phyloP scores from a whole-genome alignment of 2,329 filamentous ascomycete genomes.

The Claviceps sp. region DNA sequence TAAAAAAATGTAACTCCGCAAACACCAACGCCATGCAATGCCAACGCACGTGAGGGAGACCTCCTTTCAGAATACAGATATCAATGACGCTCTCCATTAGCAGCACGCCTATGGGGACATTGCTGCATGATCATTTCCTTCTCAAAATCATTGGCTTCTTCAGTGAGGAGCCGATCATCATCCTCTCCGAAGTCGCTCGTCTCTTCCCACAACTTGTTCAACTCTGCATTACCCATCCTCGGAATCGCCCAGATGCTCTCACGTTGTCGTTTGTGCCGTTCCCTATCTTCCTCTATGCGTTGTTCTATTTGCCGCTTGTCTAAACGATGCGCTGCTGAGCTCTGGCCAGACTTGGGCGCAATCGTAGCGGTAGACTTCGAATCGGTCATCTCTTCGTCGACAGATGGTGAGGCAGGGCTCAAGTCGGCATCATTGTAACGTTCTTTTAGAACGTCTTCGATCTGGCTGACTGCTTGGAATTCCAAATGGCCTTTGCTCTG shows the following conservation, averaged over 20 bases:
- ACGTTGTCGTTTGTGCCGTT: conserved; percentile 79
- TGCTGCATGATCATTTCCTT: conserved; percentile 27
- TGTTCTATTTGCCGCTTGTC: conserved; percentile 90
- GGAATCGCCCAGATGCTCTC: conserved; percentile 90
- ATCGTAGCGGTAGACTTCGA: conserved; percentile 26
- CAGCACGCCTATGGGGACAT: conserved; percentile 24
- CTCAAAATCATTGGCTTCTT: conserved; percentile 48
- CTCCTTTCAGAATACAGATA: neutral
- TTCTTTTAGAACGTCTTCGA: conserved; percentile 72
- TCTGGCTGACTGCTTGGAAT: conserved; percentile 60
- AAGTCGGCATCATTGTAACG: conserved; percentile 53
- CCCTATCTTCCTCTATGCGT: conserved; percentile 89
- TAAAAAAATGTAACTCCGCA: conserved; percentile 6
- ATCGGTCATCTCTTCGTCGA: conserved; percentile 26
- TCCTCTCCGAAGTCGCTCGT: conserved; percentile 79
- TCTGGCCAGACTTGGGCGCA: conserved; percentile 22
- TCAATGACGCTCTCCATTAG: conserved; percentile 19
- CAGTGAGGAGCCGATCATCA: conserved; percentile 61
- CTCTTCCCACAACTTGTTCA: conserved; percentile 74
- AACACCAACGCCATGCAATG: conserved; percentile 10
- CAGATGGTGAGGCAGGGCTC: conserved; percentile 36
- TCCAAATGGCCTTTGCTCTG: conserved; percentile 60
- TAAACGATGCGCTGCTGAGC: conserved; percentile 29
- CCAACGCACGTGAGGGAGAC: neutral
- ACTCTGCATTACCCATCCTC: conserved; percentile 49